Evolutionary conservation across 257 asterid genomes (phyloP).

Genomic region (Fraxinus cuspidata): DNA sequence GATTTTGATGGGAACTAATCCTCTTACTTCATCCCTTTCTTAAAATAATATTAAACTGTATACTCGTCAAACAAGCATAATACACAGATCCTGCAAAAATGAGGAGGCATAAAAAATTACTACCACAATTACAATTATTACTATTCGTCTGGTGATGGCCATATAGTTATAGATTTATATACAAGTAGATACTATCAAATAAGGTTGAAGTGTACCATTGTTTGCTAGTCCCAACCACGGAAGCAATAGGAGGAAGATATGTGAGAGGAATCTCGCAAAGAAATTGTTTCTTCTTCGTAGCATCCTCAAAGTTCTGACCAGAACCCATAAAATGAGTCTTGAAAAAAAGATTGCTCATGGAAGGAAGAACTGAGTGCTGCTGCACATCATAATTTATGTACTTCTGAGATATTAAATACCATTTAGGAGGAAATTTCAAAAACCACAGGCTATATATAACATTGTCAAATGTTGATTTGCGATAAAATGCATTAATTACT

Average conservation of each 20-base stretch:
- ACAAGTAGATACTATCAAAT: neutral
- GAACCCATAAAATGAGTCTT: conserved; percentile 36
- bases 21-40: neutral
- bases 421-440: neutral
- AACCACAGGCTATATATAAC: neutral
- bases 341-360: conserved; percentile 33
- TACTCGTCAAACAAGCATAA: neutral
- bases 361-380: conserved; percentile 31
- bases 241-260: conserved; percentile 33
- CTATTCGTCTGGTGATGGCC: neutral
- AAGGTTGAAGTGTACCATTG: conserved; percentile 44
- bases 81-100: neutral
- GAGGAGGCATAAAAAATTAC: neutral
- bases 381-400: conserved; percentile 3
- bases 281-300: conserved; percentile 42
- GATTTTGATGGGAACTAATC: neutral
- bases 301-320: conserved; percentile 39
- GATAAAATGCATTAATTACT: neutral
- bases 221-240: conserved; percentile 48
- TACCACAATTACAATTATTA: neutral
- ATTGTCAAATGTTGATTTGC: neutral
- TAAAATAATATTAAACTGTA: neutral
- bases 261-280: conserved; percentile 52
- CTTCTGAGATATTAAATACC: conserved; percentile 2
- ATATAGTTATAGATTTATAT: neutral